These are phyloP conservation scores for Chrysochromulina tobinii DNA, from an alignment of 78 protist genomes.

Conservation along the genomic window DNA sequence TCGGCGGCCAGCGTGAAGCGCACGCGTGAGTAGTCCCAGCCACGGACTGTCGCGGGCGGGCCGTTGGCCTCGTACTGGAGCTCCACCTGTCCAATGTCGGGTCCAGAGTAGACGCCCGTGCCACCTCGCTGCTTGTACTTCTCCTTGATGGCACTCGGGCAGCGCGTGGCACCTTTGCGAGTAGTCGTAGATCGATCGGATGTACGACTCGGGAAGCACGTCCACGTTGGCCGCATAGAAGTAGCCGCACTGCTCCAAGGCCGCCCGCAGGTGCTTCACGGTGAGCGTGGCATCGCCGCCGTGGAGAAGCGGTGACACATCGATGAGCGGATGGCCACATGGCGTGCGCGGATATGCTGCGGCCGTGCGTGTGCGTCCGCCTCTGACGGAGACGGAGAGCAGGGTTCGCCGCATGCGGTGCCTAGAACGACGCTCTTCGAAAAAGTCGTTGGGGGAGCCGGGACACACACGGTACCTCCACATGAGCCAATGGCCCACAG, in stretches of 20 bases:
- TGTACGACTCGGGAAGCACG: background rate
- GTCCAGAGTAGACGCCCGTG: background rate
- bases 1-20: background rate
- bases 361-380: too few relatives aligned
- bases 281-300: too few relatives aligned
- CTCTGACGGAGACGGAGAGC: too few relatives aligned
- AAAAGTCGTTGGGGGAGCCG: too few relatives aligned
- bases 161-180: background rate
- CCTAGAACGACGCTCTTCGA: too few relatives aligned
- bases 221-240: background rate
- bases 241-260: background rate
- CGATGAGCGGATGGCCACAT: too few relatives aligned
- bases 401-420: too few relatives aligned
- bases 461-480: too few relatives aligned
- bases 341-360: too few relatives aligned
- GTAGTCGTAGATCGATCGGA: background rate
- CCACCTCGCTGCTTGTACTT: background rate
- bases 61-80: background rate
- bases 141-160: background rate
- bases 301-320: too few relatives aligned
- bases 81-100: background rate
- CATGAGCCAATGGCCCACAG: too few relatives aligned
- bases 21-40: slow-evolving; percentile 6
- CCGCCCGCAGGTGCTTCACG: background rate
- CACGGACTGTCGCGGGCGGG: background rate